A percentile compares a stretch with the other conserved stretches of the same genome.
phyloP scores from a whole-genome alignment of 768 basidiomycete species.

The Lactifluus subvellereus region DNA sequence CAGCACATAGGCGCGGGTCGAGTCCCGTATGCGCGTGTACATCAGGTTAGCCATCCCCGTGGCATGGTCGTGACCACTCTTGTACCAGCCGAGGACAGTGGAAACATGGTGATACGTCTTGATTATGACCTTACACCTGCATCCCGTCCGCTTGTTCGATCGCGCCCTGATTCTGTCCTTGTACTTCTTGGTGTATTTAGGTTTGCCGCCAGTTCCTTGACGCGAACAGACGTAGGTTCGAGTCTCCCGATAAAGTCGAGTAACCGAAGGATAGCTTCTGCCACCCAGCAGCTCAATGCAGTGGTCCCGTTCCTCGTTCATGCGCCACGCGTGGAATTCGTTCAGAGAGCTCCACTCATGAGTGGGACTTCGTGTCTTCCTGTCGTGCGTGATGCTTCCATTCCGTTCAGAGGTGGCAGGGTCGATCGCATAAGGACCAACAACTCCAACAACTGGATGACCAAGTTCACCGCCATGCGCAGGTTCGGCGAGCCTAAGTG shows the following conservation, averaged over 20 bases:
- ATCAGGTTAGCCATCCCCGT: background rate
- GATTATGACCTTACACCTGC: background rate
- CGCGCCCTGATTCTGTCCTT: background rate
- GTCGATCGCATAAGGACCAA: background rate
- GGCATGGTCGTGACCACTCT: background rate
- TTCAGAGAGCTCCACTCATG: slow-evolving; percentile 2
- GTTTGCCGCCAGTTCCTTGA: background rate
- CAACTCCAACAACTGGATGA: background rate
- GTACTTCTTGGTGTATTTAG: background rate
- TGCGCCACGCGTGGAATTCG: background rate
- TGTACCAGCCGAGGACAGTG: slow-evolving; percentile 5
- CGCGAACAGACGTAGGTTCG: background rate
- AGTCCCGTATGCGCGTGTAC: background rate
- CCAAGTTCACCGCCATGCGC: background rate
- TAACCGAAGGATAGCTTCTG: background rate
- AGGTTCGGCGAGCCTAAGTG: background rate
- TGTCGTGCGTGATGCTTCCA: slow-evolving; percentile 1
- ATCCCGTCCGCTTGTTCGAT: background rate
- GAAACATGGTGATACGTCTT: background rate
- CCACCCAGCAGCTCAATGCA: background rate
- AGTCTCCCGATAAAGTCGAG: background rate
- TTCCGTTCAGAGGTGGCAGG: background rate
- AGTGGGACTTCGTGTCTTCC: background rate
- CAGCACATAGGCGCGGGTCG: background rate
- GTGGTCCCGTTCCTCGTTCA: background rate